phyloP scores from a whole-genome alignment of 176 grass and related monocot genomes.

The Eragrostis nindensis region DNA sequence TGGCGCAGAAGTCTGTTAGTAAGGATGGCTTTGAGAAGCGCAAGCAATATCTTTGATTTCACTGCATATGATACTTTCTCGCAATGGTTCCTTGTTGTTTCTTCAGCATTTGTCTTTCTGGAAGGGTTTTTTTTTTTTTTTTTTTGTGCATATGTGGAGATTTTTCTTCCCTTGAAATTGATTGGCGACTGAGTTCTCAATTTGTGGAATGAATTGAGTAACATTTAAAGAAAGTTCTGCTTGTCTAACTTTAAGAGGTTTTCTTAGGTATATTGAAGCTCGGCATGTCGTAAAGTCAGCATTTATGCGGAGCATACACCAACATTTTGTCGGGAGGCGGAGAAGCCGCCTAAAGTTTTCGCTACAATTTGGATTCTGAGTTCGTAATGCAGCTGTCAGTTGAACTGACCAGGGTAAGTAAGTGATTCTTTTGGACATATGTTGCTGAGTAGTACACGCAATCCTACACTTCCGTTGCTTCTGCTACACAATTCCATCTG shows the following conservation, averaged over 20 bases:
- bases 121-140: slow-evolving; percentile 15
- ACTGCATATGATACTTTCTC: slow-evolving; percentile 42
- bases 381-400: neutral
- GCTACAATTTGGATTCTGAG: neutral
- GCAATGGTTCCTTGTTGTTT: slow-evolving; percentile 50
- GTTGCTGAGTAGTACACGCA: slow-evolving; percentile 3
- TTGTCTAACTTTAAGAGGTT: slow-evolving; percentile 31
- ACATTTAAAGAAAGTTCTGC: slow-evolving; percentile 38
- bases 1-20: slow-evolving; percentile 35
- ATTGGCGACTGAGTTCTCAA: slow-evolving; percentile 29
- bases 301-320: slow-evolving; percentile 14
- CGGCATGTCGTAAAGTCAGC: neutral
- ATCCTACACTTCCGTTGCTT: neutral
- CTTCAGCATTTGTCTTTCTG: neutral
- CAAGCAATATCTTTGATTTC: slow-evolving; percentile 44
- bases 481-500: slow-evolving; percentile 2
- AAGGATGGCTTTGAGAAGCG: slow-evolving; percentile 14
- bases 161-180: slow-evolving; percentile 23
- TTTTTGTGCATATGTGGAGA: slow-evolving; percentile 14
- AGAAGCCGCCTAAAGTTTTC: neutral
- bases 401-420: slow-evolving; percentile 22
- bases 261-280: slow-evolving; percentile 31
- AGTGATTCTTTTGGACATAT: slow-evolving; percentile 27
- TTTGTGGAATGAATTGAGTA: slow-evolving; percentile 39
- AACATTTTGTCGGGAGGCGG: slow-evolving; percentile 25